phyloP scores from a whole-genome alignment of 306 rosid species.

The Gastrolobium villosum region DNA sequence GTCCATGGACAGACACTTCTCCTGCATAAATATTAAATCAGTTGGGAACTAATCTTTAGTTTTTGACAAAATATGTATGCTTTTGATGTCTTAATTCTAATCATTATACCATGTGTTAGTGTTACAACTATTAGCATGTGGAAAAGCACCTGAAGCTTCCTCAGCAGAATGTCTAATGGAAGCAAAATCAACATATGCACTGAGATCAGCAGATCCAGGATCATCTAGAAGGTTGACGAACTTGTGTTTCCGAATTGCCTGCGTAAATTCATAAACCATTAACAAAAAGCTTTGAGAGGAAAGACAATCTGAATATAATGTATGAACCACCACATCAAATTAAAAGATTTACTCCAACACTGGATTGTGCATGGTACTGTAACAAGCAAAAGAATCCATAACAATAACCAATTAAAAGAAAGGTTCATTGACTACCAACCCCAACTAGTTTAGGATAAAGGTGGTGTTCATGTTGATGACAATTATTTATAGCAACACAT shows the following conservation, averaged over 20 bases:
- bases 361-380: background rate
- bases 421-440: background rate
- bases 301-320: background rate
- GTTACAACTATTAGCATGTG: constrained; percentile 1
- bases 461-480: background rate
- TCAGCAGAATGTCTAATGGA: constrained; percentile 77
- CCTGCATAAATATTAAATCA: constrained; percentile 57
- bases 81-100: background rate
- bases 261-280: constrained; percentile 39
- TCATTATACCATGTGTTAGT: background rate
- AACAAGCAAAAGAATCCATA: background rate
- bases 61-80: background rate
- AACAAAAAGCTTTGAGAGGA: background rate
- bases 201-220: constrained; percentile 97
- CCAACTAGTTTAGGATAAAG: too few species aligned
- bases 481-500: background rate
- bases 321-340: background rate
- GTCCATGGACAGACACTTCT: constrained; percentile 81
- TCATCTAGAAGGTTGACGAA: constrained; percentile 86
- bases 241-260: constrained; percentile 94
- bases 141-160: constrained; percentile 83
- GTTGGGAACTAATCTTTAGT: background rate
- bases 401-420: background rate
- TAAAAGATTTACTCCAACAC: background rate
- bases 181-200: constrained; percentile 93